A percentile compares a stretch with the other conserved stretches of the same genome.
Conservation (phyloP, 2,329 filamentous ascomycete species). For the Diaporthe citrichinensis region DNA sequence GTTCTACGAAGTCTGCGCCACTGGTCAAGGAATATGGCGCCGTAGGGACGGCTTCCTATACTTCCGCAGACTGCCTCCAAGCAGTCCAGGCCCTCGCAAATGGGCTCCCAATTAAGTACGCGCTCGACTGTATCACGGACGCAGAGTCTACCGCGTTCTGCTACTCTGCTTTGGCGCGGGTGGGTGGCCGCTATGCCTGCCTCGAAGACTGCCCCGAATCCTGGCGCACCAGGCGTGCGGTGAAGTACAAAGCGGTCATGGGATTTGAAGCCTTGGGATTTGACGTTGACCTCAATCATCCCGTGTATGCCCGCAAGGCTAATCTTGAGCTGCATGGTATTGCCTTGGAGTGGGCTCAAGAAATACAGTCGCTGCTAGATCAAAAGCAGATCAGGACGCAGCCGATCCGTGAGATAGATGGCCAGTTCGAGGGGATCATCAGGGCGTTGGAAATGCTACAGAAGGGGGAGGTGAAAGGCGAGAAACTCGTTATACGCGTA, state of each 20-base stretch:
- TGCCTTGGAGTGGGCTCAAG: constrained; percentile 35
- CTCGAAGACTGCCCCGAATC: constrained; percentile 45
- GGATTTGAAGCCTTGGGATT: constrained; percentile 39
- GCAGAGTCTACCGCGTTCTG: constrained; percentile 47
- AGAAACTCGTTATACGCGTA: constrained; percentile 37
- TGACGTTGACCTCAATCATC: constrained; percentile 8
- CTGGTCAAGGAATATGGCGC: constrained; percentile 44
- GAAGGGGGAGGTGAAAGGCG: constrained; percentile 35
- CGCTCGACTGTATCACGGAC: constrained; percentile 50
- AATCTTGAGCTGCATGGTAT: constrained; percentile 25
- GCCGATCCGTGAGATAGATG: constrained; percentile 34
- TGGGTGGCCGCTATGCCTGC: constrained; percentile 50
- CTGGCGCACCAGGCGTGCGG: constrained; percentile 45
- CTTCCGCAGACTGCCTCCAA: constrained; percentile 42
- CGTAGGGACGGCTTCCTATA: constrained; percentile 42
- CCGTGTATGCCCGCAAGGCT: constrained; percentile 24
- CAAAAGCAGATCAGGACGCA: constrained; percentile 22
- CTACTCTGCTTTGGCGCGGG: constrained; percentile 46
- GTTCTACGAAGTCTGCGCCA: constrained; percentile 42
- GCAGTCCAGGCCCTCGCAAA: constrained; percentile 36
- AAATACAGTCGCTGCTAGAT: constrained; percentile 40
- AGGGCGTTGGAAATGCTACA: constrained; percentile 34
- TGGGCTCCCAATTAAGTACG: constrained; percentile 44
- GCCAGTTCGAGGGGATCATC: constrained; percentile 32
- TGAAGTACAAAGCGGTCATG: constrained; percentile 46